These are phyloP conservation scores for Escovopsis sp. DNA, from an alignment of 2,329 filamentous ascomycete genomes.

Conservation along the genomic window DNA sequence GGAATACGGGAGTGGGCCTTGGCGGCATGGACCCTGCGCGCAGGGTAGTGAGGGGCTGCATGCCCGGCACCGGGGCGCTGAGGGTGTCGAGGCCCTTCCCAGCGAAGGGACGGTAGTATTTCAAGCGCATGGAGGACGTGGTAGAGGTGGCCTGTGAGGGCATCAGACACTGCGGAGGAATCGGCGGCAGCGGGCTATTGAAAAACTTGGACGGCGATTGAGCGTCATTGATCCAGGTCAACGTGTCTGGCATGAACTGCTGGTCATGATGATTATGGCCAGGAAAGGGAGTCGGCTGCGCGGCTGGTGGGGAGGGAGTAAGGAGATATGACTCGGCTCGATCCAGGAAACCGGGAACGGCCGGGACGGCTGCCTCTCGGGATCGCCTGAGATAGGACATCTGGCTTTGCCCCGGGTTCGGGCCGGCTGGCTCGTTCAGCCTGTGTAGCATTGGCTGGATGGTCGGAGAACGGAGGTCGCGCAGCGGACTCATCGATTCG, in stretches of 20 bases:
- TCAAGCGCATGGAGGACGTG: slow-evolving; percentile 32
- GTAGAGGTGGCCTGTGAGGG: slow-evolving; percentile 38
- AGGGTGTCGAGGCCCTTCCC: slow-evolving; percentile 41
- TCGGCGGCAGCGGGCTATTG: slow-evolving; percentile 24
- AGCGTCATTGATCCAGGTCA: slow-evolving; percentile 32
- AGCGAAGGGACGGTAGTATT: slow-evolving; percentile 38
- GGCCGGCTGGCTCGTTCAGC: no score
- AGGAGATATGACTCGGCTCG: slow-evolving; percentile 19
- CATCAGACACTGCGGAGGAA: slow-evolving; percentile 34
- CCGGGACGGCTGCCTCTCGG: slow-evolving; percentile 12
- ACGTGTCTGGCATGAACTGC: slow-evolving; percentile 34
- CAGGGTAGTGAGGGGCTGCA: no score
- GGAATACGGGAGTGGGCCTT: no score
- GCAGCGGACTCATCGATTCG: slow-evolving; percentile 36
- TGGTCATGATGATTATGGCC: no score
- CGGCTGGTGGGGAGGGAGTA: background rate
- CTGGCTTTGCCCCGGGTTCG: slow-evolving; percentile 7
- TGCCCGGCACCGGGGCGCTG: slow-evolving; percentile 9
- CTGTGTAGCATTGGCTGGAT: slow-evolving; percentile 8
- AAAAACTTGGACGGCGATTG: slow-evolving; percentile 22
- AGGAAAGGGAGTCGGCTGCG: no score
- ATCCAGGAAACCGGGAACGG: slow-evolving; percentile 11
- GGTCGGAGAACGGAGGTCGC: slow-evolving; percentile 30
- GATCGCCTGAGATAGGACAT: slow-evolving; percentile 21
- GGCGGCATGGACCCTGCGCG: no score